These are phyloP conservation scores for Stylonectria norvegica DNA, from an alignment of 2,329 filamentous ascomycete genomes.

Conservation along the genomic window DNA sequence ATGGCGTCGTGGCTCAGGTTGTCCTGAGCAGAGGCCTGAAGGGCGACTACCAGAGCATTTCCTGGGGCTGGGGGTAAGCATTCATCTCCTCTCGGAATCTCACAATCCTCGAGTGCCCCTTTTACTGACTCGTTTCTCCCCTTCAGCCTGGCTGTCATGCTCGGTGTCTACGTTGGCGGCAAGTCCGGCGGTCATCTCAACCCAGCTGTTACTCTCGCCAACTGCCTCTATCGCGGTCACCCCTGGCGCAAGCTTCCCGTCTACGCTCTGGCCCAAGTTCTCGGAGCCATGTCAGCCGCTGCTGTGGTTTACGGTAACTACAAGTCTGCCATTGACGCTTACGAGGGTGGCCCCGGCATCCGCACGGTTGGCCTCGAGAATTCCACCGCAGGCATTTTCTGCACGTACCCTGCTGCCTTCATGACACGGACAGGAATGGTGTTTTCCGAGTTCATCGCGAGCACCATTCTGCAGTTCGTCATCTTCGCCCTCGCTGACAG, in stretches of 20 bases:
- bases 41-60: constrained; percentile 49
- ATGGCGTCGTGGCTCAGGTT: constrained; percentile 69
- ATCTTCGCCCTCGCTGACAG: constrained; percentile 67
- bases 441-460: constrained; percentile 69
- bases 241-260: constrained; percentile 67
- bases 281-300: constrained; percentile 63
- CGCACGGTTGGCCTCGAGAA: constrained; percentile 59
- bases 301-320: constrained; percentile 62
- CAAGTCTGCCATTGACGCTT: constrained; percentile 60
- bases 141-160: constrained; percentile 61
- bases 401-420: constrained; percentile 66
- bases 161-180: constrained; percentile 63
- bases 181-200: constrained; percentile 67
- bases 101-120: background rate
- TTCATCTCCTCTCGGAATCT: constrained; percentile 5
- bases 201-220: constrained; percentile 67
- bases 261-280: constrained; percentile 63
- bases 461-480: constrained; percentile 64
- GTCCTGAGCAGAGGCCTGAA: constrained; percentile 50
- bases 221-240: constrained; percentile 64
- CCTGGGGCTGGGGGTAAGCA: constrained; percentile 49
- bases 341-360: constrained; percentile 58
- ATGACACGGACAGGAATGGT: constrained; percentile 65
- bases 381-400: constrained; percentile 67
- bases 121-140: constrained; percentile 5